Percentiles rank a stretch among this genome's conserved stretches.
Evolutionary conservation across 306 rosid species (phyloP).

Genomic region (Astragalus membranaceus): DNA sequence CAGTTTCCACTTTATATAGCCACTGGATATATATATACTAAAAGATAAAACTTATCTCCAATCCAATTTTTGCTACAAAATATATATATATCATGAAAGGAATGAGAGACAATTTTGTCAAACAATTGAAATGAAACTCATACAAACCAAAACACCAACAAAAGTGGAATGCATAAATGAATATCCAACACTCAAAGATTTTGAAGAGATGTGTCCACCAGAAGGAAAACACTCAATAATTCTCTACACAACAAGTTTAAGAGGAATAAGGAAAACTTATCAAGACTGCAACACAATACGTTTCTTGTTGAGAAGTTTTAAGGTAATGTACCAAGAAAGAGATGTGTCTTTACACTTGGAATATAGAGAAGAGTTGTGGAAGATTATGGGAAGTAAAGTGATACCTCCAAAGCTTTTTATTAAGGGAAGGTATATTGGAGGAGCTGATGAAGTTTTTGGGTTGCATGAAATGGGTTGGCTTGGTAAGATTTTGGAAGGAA

Average conservation of each 20-base stretch:
- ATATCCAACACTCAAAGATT: slow-evolving; percentile 43
- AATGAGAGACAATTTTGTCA: slow-evolving; percentile 50
- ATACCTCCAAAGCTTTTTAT: slow-evolving; percentile 90
- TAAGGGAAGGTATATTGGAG: slow-evolving; percentile 85
- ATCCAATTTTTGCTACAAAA: not conserved
- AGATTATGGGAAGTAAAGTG: slow-evolving; percentile 50
- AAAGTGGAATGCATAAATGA: slow-evolving; percentile 11
- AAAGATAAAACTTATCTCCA: slow-evolving; percentile 26
- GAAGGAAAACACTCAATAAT: slow-evolving; percentile 56
- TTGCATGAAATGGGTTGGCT: slow-evolving; percentile 83
- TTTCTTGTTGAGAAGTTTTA: slow-evolving; percentile 71
- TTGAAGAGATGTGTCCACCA: slow-evolving; percentile 74
- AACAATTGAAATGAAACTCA: slow-evolving; percentile 35
- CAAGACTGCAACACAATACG: slow-evolving; percentile 64
- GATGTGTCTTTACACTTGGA: slow-evolving; percentile 79
- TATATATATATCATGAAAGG: slow-evolving; percentile 23
- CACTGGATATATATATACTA: slow-evolving; percentile 31
- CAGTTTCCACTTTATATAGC: slow-evolving; percentile 38
- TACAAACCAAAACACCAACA: slow-evolving; percentile 30
- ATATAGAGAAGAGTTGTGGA: slow-evolving; percentile 82
- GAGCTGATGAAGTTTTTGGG: slow-evolving; percentile 78
- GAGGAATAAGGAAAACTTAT: slow-evolving; percentile 78
- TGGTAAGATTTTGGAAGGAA: slow-evolving; percentile 68
- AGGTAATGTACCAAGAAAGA: slow-evolving; percentile 56
- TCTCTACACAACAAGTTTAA: slow-evolving; percentile 82